phyloP scores from a whole-genome alignment of 306 rosid species.

The Dalbergia cochinchinensis region DNA sequence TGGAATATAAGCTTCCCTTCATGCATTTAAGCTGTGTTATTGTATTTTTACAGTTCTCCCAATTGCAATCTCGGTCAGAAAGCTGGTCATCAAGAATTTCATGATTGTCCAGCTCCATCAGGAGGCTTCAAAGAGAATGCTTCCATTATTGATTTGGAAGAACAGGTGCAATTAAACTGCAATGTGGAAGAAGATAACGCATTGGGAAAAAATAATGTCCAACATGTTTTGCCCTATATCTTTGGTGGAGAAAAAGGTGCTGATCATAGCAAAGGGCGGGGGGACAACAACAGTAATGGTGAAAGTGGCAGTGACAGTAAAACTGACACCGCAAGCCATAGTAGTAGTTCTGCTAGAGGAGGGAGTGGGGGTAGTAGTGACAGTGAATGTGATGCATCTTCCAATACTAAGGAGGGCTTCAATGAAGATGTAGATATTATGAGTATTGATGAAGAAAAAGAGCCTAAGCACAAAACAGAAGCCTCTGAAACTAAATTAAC shows the following conservation, averaged over 20 bases:
- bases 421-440: constrained; percentile 94
- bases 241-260: constrained; percentile 71
- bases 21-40: constrained; percentile 35
- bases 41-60: constrained; percentile 69
- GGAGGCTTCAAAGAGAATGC: constrained; percentile 60
- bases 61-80: constrained; percentile 65
- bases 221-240: constrained; percentile 66
- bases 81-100: constrained; percentile 61
- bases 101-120: constrained; percentile 60
- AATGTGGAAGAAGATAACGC: constrained; percentile 61
- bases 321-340: constrained; percentile 78
- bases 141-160: constrained; percentile 47
- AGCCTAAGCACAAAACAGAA: constrained; percentile 65
- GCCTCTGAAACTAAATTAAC: constrained; percentile 52
- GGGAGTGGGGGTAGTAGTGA: constrained; percentile 91
- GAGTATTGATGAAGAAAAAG: constrained; percentile 95
- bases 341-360: constrained; percentile 54
- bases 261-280: constrained; percentile 71
- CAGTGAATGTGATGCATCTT: constrained; percentile 90
- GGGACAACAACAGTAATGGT: constrained; percentile 45
- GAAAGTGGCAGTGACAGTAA: constrained; percentile 89
- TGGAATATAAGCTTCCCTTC: not conserved
- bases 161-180: constrained; percentile 50
- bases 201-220: constrained; percentile 56
- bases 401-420: constrained; percentile 85